Conservation (phyloP, 2,329 filamentous ascomycete genomes). For the Phialocephala subalpina region DNA sequence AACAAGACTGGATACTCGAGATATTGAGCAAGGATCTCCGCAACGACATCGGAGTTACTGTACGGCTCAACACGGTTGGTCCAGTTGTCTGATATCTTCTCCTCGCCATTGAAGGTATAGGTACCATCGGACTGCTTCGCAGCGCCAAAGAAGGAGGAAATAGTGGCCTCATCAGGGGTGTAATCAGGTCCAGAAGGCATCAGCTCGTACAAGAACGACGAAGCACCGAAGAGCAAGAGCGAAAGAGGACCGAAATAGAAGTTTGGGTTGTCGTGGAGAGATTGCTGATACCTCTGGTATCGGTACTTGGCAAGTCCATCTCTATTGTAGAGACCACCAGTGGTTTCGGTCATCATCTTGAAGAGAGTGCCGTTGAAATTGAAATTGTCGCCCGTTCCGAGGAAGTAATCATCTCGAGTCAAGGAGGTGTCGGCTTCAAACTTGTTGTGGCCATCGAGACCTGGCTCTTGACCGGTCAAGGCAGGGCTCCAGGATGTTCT, state of each 20-base stretch:
- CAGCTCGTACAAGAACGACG: constrained; percentile 37
- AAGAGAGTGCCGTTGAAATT: constrained; percentile 45
- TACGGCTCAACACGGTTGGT: constrained; percentile 34
- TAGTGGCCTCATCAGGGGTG: constrained; percentile 39
- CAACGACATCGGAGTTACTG: constrained; percentile 46
- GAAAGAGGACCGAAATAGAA: constrained; percentile 40
- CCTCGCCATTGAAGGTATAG: constrained; percentile 47
- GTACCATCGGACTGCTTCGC: constrained; percentile 47
- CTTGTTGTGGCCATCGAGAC: constrained; percentile 37
- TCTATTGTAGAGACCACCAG: constrained; percentile 46
- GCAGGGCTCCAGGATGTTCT: constrained; percentile 39
- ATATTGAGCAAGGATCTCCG: constrained; percentile 52
- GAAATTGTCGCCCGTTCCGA: constrained; percentile 33
- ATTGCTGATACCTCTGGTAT: constrained; percentile 44
- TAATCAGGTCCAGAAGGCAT: constrained; percentile 36
- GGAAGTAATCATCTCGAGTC: constrained; percentile 40
- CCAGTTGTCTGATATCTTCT: constrained; percentile 38
- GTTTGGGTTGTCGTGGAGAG: constrained; percentile 34
- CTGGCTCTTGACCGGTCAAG: constrained; percentile 35
- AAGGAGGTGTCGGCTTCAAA: constrained; percentile 37
- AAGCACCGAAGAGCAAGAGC: constrained; percentile 35
- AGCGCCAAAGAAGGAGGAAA: constrained; percentile 49
- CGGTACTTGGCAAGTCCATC: constrained; percentile 36
- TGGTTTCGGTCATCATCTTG: constrained; percentile 37
- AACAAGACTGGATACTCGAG: constrained; percentile 52